A percentile compares a stretch with the other conserved stretches of the same genome.
These are phyloP conservation scores for Malus fusca DNA, from an alignment of 306 rosid genomes.

Conservation along the genomic window DNA sequence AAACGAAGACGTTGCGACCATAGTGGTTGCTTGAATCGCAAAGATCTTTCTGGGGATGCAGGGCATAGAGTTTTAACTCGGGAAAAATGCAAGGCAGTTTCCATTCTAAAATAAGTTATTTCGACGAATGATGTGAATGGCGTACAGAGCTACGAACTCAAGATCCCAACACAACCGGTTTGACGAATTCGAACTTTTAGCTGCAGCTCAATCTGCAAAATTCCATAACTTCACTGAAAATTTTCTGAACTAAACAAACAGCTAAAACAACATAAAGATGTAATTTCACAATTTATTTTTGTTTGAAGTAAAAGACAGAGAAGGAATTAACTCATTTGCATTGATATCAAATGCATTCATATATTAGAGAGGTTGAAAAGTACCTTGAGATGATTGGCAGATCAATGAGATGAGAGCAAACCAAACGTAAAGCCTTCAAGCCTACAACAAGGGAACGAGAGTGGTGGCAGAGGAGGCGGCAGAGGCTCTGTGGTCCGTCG, in stretches of 20 bases:
- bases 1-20: conserved; percentile 25
- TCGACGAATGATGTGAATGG: conserved; percentile 32
- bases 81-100: conserved; percentile 34
- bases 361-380: background rate
- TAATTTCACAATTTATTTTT: background rate
- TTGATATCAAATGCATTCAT: background rate
- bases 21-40: conserved; percentile 14
- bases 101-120: conserved; percentile 34
- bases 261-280: background rate
- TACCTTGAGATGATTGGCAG: conserved; percentile 11
- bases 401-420: background rate
- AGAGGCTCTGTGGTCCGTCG: background rate
- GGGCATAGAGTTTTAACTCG: conserved; percentile 27
- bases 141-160: background rate
- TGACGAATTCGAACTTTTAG: background rate
- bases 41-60: conserved; percentile 9
- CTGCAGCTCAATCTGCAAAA: conserved; percentile 10
- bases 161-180: background rate
- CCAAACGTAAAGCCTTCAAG: background rate
- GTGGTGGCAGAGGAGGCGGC: background rate
- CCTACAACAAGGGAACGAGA: background rate
- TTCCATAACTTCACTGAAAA: background rate
- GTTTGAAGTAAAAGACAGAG: background rate
- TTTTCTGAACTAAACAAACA: background rate
- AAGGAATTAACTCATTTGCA: background rate